Percentiles rank a stretch among this genome's conserved stretches.
phyloP scores from a whole-genome alignment of 306 rosid species.

The apple (Malus domestica) region ASM211411v1 NC_041798.1:2577501-2578000 shows the following conservation, averaged over 20 bases:
- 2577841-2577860: neutral
- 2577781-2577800: neutral
- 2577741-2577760: neutral
- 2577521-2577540: neutral
- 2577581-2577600: neutral
- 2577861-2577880: constrained; percentile 6
- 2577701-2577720: constrained; percentile 1
- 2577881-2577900: neutral
- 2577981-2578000: too few relatives aligned
- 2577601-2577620: neutral
- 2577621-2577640: neutral
- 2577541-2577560: neutral
- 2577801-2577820: neutral
- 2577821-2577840: neutral
- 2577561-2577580: neutral
- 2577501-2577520: constrained; percentile 1
- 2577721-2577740: neutral
- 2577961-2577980: fast-evolving
- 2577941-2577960: too few relatives aligned
- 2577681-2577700: constrained; percentile 9
- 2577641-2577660: neutral
- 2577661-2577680: constrained; percentile 12
- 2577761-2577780: neutral
- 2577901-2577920: too few relatives aligned
- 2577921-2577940: too few relatives aligned